Base-by-base conservation (phyloP, 164 flowering plant species). In the Umbilicus rupestris region DNA sequence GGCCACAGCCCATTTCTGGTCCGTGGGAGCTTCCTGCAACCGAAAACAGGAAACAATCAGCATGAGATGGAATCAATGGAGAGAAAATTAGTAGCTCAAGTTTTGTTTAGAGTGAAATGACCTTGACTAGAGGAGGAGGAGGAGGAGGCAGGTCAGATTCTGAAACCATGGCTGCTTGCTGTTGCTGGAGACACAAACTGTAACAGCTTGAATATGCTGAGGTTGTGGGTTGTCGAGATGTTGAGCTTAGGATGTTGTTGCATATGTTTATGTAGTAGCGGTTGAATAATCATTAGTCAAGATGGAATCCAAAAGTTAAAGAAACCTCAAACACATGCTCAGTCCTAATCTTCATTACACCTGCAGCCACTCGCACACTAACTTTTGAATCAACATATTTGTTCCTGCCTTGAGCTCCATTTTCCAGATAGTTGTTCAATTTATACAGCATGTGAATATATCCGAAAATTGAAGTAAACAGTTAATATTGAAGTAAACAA, bases 21-120 rank as follows among this genome's bases (percentile, higher is more conserved):
- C 80, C 19, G 69, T 58, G 46, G 68, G 58, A 66, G 72, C 72
- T 77, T 83, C 88, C 88, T 90, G 79, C 1, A 37, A 63, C 5
- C 10, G 22, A 22, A 52, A n/a, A n/a, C n/a, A n/a, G n/a, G n/a
- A n/a, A 3, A 55, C 60, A 55, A 55, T 12, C 1, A 12, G 29
- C 60, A 55, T 55, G 60, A 55, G 60, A 55, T 12, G 19, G 22
- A 50, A 50, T 9, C n/a, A n/a, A 24, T 20, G 22, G 14, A 55
- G 7, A 11, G 14, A 28, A 26, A 26, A 30, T 12, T 5, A 28
- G 33, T 7, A 55, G 33, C 9, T 55, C 31, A n/a, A 47, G 55
- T 55, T 55, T 22, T 12, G 60, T 30, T 11, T 12, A 5, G 22
- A 19, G 24, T n/a, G n/a, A n/a, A n/a, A 12, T 22, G 58, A 52